Percentiles rank a stretch among this genome's conserved stretches.
Conservation (phyloP, 805 yeast species). For the Wickerhamomyces bovis region DNA sequence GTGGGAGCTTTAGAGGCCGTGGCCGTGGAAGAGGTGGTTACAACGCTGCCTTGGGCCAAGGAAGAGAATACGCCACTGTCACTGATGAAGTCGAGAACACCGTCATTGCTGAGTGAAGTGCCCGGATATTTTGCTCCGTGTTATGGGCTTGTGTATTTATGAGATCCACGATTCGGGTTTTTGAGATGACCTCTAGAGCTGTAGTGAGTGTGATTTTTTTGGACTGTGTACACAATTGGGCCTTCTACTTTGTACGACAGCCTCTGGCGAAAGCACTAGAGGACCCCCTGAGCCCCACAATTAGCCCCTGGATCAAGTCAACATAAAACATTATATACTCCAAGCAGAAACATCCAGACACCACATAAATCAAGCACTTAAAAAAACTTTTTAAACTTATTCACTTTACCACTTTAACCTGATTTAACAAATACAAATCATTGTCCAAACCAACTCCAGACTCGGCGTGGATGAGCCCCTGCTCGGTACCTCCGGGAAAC, state of each 20-base stretch:
- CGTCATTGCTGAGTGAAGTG: not conserved
- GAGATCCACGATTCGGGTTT: not conserved
- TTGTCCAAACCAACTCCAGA: not conserved
- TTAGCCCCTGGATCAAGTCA: no score
- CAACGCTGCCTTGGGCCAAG: not conserved
- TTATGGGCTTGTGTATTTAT: no score
- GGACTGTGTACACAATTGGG: no score
- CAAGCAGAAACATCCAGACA: not conserved
- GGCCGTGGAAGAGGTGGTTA: constrained; percentile 1
- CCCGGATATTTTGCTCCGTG: no score
- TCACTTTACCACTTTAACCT: not conserved
- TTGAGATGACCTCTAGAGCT: not conserved
- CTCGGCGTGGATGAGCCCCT: not conserved
- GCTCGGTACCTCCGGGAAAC: no score
- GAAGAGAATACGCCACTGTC: not conserved
- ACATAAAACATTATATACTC: no score
- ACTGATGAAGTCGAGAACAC: not conserved
- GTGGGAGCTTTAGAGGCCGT: constrained; percentile 4
- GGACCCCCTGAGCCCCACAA: not conserved
- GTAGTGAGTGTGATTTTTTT: no score
- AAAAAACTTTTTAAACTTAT: no score
- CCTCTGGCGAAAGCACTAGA: no score
- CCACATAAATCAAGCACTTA: no score
- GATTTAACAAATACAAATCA: not conserved
- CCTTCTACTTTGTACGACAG: no score